Conservation (phyloP, 768 basidiomycete species). For the Lepiota brunneoincarnata region DNA sequence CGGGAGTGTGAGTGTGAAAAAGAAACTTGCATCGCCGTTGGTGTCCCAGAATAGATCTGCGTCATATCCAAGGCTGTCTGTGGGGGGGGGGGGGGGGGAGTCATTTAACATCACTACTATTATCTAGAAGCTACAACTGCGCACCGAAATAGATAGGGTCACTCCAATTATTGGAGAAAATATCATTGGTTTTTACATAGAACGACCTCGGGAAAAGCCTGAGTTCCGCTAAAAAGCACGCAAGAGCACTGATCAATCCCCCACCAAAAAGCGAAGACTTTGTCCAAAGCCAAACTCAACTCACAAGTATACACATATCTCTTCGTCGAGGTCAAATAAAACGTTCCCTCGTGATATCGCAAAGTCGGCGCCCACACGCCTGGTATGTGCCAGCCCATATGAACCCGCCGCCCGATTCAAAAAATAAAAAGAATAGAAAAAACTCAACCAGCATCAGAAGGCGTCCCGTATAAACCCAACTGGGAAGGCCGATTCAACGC, state of each 20-base stretch:
- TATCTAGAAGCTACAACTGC: not conserved
- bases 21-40: slow-evolving; percentile 28
- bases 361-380: slow-evolving; percentile 35
- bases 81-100: not conserved
- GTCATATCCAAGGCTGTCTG: slow-evolving; percentile 38
- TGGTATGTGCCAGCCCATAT: slow-evolving; percentile 2
- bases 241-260: not conserved
- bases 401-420: not conserved
- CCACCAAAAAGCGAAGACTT: not conserved
- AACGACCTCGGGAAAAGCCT: slow-evolving; percentile 37
- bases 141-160: slow-evolving; percentile 38
- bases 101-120: not conserved
- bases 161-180: slow-evolving; percentile 38
- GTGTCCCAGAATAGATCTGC: slow-evolving; percentile 40
- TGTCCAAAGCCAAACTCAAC: slow-evolving; percentile 4
- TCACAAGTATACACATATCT: slow-evolving; percentile 38
- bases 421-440: not conserved
- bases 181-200: slow-evolving; percentile 35
- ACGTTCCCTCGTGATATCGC: slow-evolving; percentile 32
- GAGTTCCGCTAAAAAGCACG: slow-evolving; percentile 25
- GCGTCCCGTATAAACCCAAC: slow-evolving; percentile 31
- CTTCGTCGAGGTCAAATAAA: slow-evolving; percentile 33
- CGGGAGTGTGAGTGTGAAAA: not conserved
- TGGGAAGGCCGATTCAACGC: slow-evolving; percentile 34
- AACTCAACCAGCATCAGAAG: slow-evolving; percentile 33